A percentile compares a stretch with the other conserved stretches of the same genome.
phyloP scores from a whole-genome alignment of 768 basidiomycete genomes.

The Tricholoma terreum region DNA sequence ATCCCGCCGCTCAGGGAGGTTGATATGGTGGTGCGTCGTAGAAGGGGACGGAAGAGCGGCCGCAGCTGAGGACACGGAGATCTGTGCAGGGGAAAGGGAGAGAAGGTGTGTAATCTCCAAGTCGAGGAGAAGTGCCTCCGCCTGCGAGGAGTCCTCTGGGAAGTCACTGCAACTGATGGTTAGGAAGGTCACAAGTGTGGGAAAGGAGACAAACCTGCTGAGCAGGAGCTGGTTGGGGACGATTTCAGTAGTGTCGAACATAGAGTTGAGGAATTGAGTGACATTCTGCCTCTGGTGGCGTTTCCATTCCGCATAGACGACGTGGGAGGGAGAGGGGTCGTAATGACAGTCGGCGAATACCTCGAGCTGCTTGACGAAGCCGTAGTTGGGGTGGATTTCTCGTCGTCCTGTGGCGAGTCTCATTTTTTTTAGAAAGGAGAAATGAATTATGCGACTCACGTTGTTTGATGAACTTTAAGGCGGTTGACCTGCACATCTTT shows the following conservation, averaged over 20 bases:
- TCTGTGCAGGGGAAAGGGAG: conserved; percentile 51
- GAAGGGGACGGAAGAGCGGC: conserved; percentile 26
- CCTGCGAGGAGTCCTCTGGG: conserved; percentile 49
- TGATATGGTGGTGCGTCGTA: conserved; percentile 40
- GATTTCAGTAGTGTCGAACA: conserved; percentile 51
- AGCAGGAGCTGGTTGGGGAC: conserved; percentile 48
- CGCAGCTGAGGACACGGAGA: conserved; percentile 15
- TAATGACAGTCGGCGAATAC: conserved; percentile 51
- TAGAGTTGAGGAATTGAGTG: conserved; percentile 46
- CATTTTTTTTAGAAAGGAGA: too few species aligned
- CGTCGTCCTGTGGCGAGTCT: conserved; percentile 29
- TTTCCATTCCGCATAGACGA: conserved; percentile 57
- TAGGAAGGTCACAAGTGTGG: background rate
- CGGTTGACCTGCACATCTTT: conserved; percentile 38
- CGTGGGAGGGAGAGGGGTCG: conserved; percentile 38
- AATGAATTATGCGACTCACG: conserved; percentile 28
- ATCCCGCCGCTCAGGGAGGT: conserved; percentile 38
- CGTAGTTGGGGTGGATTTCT: conserved; percentile 45
- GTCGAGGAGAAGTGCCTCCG: conserved; percentile 47
- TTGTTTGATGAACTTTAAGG: conserved; percentile 48
- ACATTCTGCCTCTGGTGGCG: conserved; percentile 52
- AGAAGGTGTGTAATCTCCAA: conserved; percentile 52
- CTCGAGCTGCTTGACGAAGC: conserved; percentile 59
- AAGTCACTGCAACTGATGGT: conserved; percentile 42
- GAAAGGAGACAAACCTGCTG: conserved; percentile 38